phyloP scores from a whole-genome alignment of 331 rosid species.

The Malus hybrid region DNA sequence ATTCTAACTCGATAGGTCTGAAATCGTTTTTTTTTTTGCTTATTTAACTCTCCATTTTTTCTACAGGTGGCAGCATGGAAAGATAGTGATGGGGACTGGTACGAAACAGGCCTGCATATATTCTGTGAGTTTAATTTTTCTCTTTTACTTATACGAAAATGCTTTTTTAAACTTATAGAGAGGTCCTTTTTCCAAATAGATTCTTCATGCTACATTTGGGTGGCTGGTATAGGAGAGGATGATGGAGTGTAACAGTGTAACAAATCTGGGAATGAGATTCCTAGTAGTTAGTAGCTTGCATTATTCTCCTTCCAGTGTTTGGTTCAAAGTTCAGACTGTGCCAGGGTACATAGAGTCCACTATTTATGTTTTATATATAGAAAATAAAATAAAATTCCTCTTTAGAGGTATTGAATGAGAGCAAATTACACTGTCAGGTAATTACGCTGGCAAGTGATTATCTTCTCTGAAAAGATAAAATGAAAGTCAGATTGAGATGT shows the following conservation, averaged over 20 bases:
- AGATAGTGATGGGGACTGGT: conserved; percentile 97
- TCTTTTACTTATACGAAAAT: not conserved
- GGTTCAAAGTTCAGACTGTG: not conserved
- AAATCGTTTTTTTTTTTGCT: not conserved
- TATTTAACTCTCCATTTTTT: conserved; percentile 23
- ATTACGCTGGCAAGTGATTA: not conserved
- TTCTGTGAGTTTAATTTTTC: conserved; percentile 56
- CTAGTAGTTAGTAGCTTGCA: not conserved
- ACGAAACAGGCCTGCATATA: conserved; percentile 94
- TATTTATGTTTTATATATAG: not conserved
- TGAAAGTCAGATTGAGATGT: not conserved
- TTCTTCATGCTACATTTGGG: not conserved
- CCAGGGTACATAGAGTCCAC: not conserved
- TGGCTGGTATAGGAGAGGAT: not conserved
- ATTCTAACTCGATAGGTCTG: not conserved
- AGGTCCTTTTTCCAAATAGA: not conserved
- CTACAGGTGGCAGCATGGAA: conserved; percentile 94
- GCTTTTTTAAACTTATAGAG: not conserved
- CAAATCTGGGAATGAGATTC: not conserved
- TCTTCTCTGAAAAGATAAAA: not conserved
- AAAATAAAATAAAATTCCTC: not conserved
- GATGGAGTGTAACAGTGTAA: not conserved
- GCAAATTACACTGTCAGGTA: not conserved
- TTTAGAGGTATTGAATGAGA: not conserved
- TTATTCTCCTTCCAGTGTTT: not conserved